A percentile compares a stretch with the other conserved stretches of the same genome.
phyloP scores from a whole-genome alignment of 1,139 yeast species.

The Scheffersomyces segobiensis region DNA sequence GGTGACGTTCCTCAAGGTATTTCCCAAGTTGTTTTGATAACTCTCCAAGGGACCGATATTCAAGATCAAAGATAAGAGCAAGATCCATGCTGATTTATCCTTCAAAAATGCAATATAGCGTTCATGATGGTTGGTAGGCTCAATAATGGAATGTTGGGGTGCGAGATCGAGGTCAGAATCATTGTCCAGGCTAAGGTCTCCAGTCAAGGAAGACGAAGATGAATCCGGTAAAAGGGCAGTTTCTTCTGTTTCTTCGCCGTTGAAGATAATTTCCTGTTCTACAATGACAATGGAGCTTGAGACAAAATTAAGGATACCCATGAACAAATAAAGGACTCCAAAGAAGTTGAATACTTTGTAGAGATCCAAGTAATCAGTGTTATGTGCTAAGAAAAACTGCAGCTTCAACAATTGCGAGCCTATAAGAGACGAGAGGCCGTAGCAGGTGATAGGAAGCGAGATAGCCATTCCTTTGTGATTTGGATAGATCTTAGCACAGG shows the following conservation, averaged over 20 bases:
- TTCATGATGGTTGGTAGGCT: constrained; percentile 47
- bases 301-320: constrained; percentile 61
- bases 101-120: constrained; percentile 53
- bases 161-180: constrained; percentile 12
- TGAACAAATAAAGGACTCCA: constrained; percentile 53
- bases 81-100: constrained; percentile 66
- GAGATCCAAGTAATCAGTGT: constrained; percentile 42
- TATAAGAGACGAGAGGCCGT: constrained; percentile 75
- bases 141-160: constrained; percentile 33
- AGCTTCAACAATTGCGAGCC: constrained; percentile 57
- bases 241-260: constrained; percentile 25
- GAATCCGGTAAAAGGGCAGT: constrained; percentile 10
- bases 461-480: constrained; percentile 75
- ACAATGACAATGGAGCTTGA: constrained; percentile 66
- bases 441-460: constrained; percentile 83
- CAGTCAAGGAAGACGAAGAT: constrained; percentile 14
- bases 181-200: constrained; percentile 12
- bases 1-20: constrained; percentile 40
- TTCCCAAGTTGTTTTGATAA: constrained; percentile 83
- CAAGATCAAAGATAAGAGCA: constrained; percentile 63
- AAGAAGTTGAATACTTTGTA: constrained; percentile 58
- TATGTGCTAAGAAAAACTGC: constrained; percentile 31
- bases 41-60: constrained; percentile 87
- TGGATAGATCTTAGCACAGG: constrained; percentile 84
- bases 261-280: constrained; percentile 51